Base-by-base conservation (phyloP, 352 stramenopile species). In the Pythium insidiosum region DNA sequence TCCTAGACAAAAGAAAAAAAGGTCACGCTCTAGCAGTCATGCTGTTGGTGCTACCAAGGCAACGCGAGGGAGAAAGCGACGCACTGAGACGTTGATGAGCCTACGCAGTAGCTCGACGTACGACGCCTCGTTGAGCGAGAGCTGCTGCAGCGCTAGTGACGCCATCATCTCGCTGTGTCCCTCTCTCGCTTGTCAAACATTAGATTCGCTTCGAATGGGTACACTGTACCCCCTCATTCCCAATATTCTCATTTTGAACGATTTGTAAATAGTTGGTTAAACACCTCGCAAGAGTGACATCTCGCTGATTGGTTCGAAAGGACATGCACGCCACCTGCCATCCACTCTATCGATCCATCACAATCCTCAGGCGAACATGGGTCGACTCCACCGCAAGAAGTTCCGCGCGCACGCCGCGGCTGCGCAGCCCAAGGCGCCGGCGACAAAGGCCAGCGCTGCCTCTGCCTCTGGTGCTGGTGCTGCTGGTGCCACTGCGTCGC, bases 31-130 rank as follows among this genome's bases (percentile, higher is more conserved):
- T 4, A 25, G 20, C 23, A 63, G 30, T 15, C 6, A 33, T 13
- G 15, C 9, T 15, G 28, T 33, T 33, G 9, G 9, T 25, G 9
- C n/a, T 36, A 19, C 25, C 19, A 24, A 29, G 6, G 38, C 26
- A 10, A 43, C n/a, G n/a, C n/a, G n/a, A 45, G 15, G 47, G 52
- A 56, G 40, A 64, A 56, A 50, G 67, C 53, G 18, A 88, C 61
- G 35, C 67, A 74, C 58, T 43, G 58, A 48, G 52, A 85, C 82
- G 47, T 72, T 52, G 50, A 97, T 93, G 50, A 97, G 55, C 65
- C 94, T 92, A 54, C 61, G 55, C 35, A 96, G 66, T 3, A 96
- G 71, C 40, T 71, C 63, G 19, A 96, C 55, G 63, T 91, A 96
- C 16, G 77, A 66, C 13, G 54, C 63, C 26, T 91, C 74, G 53